Conservation (phyloP, 2,329 filamentous ascomycete species). For the Achaetomium macrosporum region DNA sequence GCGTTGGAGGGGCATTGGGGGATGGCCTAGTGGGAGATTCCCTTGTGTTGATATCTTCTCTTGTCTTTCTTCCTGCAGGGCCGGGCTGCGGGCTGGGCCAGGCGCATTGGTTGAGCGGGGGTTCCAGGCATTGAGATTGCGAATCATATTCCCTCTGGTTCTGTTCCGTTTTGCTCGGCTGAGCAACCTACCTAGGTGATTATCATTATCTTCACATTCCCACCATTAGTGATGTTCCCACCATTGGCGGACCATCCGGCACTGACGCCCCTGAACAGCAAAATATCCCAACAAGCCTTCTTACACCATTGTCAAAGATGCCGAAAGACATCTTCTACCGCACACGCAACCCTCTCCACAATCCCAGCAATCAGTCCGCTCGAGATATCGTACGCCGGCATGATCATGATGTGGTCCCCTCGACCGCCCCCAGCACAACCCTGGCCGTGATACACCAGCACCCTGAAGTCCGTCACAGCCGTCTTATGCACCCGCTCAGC, state of each 20-base stretch:
- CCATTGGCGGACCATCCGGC: too few relatives aligned
- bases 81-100: not conserved
- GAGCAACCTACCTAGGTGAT: too few relatives aligned
- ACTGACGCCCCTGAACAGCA: too few relatives aligned
- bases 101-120: not conserved
- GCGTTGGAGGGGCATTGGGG: not conserved
- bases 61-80: not conserved
- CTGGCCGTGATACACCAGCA: conserved; percentile 54
- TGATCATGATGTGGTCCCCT: conserved; percentile 58
- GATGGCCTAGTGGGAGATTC: not conserved
- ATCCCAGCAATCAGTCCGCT: conserved; percentile 49
- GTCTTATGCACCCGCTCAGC: conserved; percentile 19
- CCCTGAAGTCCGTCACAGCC: conserved; percentile 37
- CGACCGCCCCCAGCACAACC: conserved; percentile 49
- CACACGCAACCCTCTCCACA: conserved; percentile 29
- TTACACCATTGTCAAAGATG: not conserved
- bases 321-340: conserved; percentile 16
- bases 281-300: too few relatives aligned
- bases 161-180: too few relatives aligned
- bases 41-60: not conserved
- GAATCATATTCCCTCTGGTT: too few relatives aligned
- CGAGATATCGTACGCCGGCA: conserved; percentile 55
- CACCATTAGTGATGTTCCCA: too few relatives aligned
- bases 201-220: too few relatives aligned
- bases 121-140: too few relatives aligned